Percentiles rank a stretch among this genome's conserved stretches.
These are phyloP conservation scores for Alnus rubra DNA, from an alignment of 306 rosid genomes.

Conservation along the genomic window DNA sequence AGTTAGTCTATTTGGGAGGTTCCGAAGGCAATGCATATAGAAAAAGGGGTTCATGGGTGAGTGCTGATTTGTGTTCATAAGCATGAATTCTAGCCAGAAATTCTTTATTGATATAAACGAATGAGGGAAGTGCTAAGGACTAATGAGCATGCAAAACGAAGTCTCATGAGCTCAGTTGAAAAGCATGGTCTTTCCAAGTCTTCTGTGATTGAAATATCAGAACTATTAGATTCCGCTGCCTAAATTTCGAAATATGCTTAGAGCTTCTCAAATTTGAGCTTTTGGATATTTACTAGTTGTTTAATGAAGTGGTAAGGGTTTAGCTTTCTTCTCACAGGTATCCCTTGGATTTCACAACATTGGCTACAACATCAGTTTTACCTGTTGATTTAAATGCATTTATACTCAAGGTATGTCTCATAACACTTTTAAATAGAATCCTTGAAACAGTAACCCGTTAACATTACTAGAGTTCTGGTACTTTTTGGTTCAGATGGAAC, in stretches of 20 bases:
- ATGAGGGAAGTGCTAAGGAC: background rate
- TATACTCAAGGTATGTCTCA: conserved; percentile 63
- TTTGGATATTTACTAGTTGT: background rate
- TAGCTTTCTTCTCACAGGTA: conserved; percentile 53
- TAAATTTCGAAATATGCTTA: background rate
- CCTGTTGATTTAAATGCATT: conserved; percentile 85
- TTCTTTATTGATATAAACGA: background rate
- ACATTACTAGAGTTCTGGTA: conserved; percentile 24
- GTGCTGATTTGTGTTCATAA: background rate
- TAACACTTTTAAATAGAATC: conserved; percentile 18
- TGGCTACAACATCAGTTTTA: conserved; percentile 78
- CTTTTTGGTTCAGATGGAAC: conserved; percentile 70
- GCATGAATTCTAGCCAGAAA: background rate
- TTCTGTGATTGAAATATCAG: background rate
- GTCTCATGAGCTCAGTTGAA: background rate
- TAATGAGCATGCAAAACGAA: background rate
- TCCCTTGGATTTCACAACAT: conserved; percentile 62
- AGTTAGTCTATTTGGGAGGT: background rate
- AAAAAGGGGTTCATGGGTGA: background rate
- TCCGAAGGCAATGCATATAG: background rate
- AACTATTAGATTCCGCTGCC: background rate
- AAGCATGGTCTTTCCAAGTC: background rate
- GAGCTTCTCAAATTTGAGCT: background rate
- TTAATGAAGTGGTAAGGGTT: conserved; percentile 10
- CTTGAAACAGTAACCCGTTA: conserved; percentile 1